Conservation (phyloP, 768 basidiomycete species). For the Lactarius hengduanensis region DNA sequence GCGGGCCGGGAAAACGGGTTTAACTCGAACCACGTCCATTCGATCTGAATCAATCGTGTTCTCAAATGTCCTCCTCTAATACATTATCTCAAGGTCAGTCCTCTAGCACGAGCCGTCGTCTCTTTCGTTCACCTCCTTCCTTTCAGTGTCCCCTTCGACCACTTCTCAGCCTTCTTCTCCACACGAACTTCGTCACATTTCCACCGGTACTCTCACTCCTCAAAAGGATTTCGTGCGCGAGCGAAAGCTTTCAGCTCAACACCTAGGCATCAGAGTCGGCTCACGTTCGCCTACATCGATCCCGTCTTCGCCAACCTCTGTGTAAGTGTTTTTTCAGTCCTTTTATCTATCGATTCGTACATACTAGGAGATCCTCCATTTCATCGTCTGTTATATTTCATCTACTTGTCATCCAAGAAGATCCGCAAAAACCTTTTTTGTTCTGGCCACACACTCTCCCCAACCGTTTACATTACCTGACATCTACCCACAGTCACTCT, state of each 20-base stretch:
- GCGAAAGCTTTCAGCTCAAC: slow-evolving; percentile 45
- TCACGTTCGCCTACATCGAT: slow-evolving; percentile 72
- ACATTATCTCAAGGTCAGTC: slow-evolving; percentile 11
- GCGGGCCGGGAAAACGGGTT: slow-evolving; percentile 2
- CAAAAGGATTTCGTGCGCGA: slow-evolving; percentile 38
- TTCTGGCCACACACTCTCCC: neutral
- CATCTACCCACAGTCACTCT: slow-evolving; percentile 47
- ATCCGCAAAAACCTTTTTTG: slow-evolving; percentile 1
- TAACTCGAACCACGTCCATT: slow-evolving; percentile 3
- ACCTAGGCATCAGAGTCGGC: slow-evolving; percentile 49
- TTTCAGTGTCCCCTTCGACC: slow-evolving; percentile 23
- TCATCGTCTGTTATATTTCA: neutral
- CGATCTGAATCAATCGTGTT: neutral
- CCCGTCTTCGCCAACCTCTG: slow-evolving; percentile 75
- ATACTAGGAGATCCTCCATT: slow-evolving; percentile 3
- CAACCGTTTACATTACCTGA: slow-evolving; percentile 10
- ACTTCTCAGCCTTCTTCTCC: slow-evolving; percentile 29
- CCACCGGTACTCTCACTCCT: slow-evolving; percentile 44
- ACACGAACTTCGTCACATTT: slow-evolving; percentile 54
- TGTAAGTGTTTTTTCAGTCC: slow-evolving; percentile 46
- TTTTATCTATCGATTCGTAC: slow-evolving; percentile 19
- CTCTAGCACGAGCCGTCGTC: neutral
- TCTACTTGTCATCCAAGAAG: slow-evolving; percentile 5
- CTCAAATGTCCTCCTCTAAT: slow-evolving; percentile 24
- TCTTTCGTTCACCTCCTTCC: slow-evolving; percentile 2